A percentile compares a stretch with the other conserved stretches of the same genome.
These are phyloP conservation scores for Rubus parviflorus DNA, from an alignment of 306 rosid genomes.

Conservation along the genomic window DNA sequence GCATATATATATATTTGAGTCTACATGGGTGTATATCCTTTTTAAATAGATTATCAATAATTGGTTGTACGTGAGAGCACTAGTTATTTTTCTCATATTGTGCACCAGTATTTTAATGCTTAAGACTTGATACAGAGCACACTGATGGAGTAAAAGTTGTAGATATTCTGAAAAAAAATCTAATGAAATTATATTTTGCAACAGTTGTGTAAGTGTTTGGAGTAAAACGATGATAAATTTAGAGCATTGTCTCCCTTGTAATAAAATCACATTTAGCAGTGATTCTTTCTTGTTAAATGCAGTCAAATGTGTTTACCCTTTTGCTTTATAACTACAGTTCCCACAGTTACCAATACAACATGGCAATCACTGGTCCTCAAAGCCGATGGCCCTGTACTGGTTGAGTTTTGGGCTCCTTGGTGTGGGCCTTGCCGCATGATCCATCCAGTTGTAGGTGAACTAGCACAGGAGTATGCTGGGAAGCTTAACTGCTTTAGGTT, in stretches of 20 bases:
- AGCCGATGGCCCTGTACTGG: constrained; percentile 58
- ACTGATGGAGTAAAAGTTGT: neutral
- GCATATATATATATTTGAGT: neutral
- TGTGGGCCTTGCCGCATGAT: constrained; percentile 97
- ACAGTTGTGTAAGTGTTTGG: neutral
- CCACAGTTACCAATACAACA: constrained; percentile 47
- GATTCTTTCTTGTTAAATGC: neutral
- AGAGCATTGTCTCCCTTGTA: neutral
- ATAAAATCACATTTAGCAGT: neutral
- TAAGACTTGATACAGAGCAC: neutral
- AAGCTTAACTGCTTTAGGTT: constrained; percentile 81
- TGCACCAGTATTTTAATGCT: neutral
- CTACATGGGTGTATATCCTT: neutral
- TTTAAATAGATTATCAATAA: neutral
- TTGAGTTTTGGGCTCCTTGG: constrained; percentile 99
- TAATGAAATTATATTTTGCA: neutral
- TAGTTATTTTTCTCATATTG: neutral
- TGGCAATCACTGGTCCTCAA: constrained; percentile 73
- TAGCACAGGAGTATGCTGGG: constrained; percentile 61
- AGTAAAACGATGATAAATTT: neutral
- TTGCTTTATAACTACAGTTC: constrained; percentile 44
- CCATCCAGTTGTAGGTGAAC: constrained; percentile 70
- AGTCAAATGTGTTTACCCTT: neutral
- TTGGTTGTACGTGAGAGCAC: neutral
- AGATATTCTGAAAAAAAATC: neutral